Base-by-base conservation (phyloP, 805 yeast species). In the Cyberlindnera veronae region DNA sequence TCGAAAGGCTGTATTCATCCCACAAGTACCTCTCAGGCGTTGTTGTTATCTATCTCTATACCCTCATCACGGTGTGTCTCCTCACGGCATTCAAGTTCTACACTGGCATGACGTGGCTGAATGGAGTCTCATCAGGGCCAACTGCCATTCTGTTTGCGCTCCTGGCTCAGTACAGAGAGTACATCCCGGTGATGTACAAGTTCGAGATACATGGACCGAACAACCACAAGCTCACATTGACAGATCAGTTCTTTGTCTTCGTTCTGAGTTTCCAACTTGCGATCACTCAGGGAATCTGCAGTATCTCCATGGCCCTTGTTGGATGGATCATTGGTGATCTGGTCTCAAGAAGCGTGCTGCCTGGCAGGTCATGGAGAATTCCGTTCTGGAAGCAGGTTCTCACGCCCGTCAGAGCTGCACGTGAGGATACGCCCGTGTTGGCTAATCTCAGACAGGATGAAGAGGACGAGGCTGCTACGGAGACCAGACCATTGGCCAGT, bases 401-500 rank as follows among this genome's bases (percentile, higher is more conserved):
- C n/a, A n/a, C n/a, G n/a, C n/a, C n/a, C n/a, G n/a, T 29, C 9
- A 33, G 33, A 34, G 15, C 21, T 33, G 14, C 15, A n/a, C 36
- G 42, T 20, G 46, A 42, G 30, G 34, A 21, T 2, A 42, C 46
- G 11, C 49, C 49, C 4, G 17, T 34, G 5, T 23, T 22, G 6
- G 28, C 34, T n/a, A 23, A 9, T 18, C 9, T 32, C 20, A 31
- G 31, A 19, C 35, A 40, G 30, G 37, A 42, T 16, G 54, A 48
- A 4, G 61, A 52, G 21, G 51, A 50, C 5, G 50, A 47, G 8
- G 50, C 48, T 14, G 49, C 51, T 16, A 43, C 53, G 3, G 61
- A 57, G 34, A 57, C 60, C 3, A 55, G 78, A 45, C 76, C 78
- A 2, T 56, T 73, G 41, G 67, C 76, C 5, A 63, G 68, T 20